These are phyloP conservation scores for Neoboletus brunneissimus DNA, from an alignment of 768 basidiomycete genomes.

Conservation along the genomic window DNA sequence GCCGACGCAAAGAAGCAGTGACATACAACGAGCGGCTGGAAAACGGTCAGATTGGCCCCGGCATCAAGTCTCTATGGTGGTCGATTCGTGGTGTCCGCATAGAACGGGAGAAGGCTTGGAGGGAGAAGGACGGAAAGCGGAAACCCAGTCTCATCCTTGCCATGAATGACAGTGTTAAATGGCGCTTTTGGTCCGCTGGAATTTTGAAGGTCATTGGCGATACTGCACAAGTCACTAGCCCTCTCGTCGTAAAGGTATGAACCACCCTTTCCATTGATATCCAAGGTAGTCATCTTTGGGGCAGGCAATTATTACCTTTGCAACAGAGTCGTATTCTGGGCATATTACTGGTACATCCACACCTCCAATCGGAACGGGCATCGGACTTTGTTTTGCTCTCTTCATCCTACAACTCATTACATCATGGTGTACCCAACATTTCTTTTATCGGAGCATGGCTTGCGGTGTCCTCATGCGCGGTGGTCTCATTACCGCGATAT, in stretches of 20 bases:
- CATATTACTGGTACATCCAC: constrained; percentile 37
- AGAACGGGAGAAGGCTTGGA: constrained; percentile 61
- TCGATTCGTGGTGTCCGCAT: constrained; percentile 45
- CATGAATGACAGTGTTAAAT: constrained; percentile 74
- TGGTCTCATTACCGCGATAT: constrained; percentile 86
- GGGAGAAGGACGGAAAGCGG: constrained; percentile 58
- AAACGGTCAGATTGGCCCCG: constrained; percentile 59
- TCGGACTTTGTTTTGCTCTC: constrained; percentile 74
- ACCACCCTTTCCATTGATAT: neutral
- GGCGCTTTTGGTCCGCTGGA: constrained; percentile 77
- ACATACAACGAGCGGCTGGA: constrained; percentile 71
- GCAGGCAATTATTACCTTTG: constrained; percentile 71
- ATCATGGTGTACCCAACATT: constrained; percentile 73
- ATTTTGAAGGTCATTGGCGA: constrained; percentile 60
- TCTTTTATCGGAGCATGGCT: constrained; percentile 73
- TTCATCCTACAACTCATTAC: constrained; percentile 64
- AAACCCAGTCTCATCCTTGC: constrained; percentile 63
- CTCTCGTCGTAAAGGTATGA: constrained; percentile 76
- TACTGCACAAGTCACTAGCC: constrained; percentile 68
- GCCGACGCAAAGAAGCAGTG: constrained; percentile 51
- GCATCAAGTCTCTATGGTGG: constrained; percentile 58
- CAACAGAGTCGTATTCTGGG: constrained; percentile 54
- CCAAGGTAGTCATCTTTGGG: neutral
- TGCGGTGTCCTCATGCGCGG: constrained; percentile 80
- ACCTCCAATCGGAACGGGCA: constrained; percentile 52